Base-by-base conservation (phyloP, 73 alveolate genomes). In the Uronychia setigera region DNA sequence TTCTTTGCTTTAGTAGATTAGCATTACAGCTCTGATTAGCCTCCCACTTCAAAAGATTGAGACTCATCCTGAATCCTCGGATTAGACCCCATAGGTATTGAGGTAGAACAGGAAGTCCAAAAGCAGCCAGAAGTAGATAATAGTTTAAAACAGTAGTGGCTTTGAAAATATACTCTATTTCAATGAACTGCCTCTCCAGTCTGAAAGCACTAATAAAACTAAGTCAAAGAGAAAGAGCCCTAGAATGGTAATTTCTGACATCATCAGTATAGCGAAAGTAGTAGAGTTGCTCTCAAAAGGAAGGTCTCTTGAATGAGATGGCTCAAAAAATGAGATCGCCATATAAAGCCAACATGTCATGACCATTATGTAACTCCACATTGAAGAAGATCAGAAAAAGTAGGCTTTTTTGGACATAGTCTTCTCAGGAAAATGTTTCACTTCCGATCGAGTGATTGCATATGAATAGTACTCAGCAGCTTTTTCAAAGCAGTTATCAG, bases 321-420 rank as follows among this genome's bases (percentile, higher is more conserved):
- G 89, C 74, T 82, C 89, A n/a, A 74, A 74, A 33, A 67, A 82
- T 0, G 83, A n/a, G 26, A 82, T 31, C 5, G 74, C 14, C 78
- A 82, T n/a, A 33, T 74, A 82, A 19, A 82, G 25, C 89, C 89
- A 82, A 19, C 67, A 46, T 19, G 19, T 5, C 5, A 11, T 11
- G 67, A 19, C 19, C 67, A 11, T 46, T 19, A 46, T 11, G n/a
- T 46, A 5, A 11, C 5, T 46, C 67, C 67, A 46, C 5, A 46
- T 11, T 11, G 5, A 19, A 19, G 5, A 19, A 5, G 67, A 11
- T 46, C 67, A 11, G n/a, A 11, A 11, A 19, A 11, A 46, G 67
- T 11, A 46, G 5, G 5, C 67, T 19, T 19, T 46, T 19, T 46
- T 46, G n/a, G 5, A 19, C n/a, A 46, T 46, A 11, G 67, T 11